A percentile compares a stretch with the other conserved stretches of the same genome.
phyloP scores from a whole-genome alignment of 2,329 filamentous ascomycete species.

The Davidsoniella eucalypti region DNA sequence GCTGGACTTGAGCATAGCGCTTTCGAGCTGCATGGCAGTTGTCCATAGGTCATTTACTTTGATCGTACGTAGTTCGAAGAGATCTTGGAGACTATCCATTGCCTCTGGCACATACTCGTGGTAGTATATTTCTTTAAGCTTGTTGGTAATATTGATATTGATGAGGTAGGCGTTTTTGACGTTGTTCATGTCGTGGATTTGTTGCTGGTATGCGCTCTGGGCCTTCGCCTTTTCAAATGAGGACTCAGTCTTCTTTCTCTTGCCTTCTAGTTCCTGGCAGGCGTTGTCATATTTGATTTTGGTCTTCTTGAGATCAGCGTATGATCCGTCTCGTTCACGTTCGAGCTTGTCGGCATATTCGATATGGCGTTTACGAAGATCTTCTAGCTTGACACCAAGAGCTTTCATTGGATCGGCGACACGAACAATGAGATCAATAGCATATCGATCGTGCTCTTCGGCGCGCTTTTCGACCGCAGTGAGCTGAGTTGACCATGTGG shows the following conservation, averaged over 20 bases:
- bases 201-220: slow-evolving; percentile 79
- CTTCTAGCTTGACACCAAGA: slow-evolving; percentile 62
- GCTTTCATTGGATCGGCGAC: slow-evolving; percentile 77
- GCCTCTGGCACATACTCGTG: slow-evolving; percentile 92
- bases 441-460: slow-evolving; percentile 74
- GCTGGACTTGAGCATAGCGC: slow-evolving; percentile 59
- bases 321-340: slow-evolving; percentile 71
- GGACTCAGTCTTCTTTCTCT: slow-evolving; percentile 85
- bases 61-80: slow-evolving; percentile 73
- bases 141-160: slow-evolving; percentile 89
- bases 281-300: slow-evolving; percentile 86
- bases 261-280: slow-evolving; percentile 88
- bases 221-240: slow-evolving; percentile 92
- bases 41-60: slow-evolving; percentile 80
- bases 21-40: slow-evolving; percentile 63
- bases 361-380: slow-evolving; percentile 75
- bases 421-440: slow-evolving; percentile 58
- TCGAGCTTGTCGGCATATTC: slow-evolving; percentile 83
- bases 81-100: slow-evolving; percentile 81
- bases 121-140: slow-evolving; percentile 94
- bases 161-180: slow-evolving; percentile 97
- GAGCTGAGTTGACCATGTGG: slow-evolving; percentile 90
- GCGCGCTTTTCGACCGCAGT: slow-evolving; percentile 78
- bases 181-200: slow-evolving; percentile 91
- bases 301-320: slow-evolving; percentile 70